Evolutionary conservation across 305 asterid species (phyloP).

Genomic region (Fraxinus floribunda): DNA sequence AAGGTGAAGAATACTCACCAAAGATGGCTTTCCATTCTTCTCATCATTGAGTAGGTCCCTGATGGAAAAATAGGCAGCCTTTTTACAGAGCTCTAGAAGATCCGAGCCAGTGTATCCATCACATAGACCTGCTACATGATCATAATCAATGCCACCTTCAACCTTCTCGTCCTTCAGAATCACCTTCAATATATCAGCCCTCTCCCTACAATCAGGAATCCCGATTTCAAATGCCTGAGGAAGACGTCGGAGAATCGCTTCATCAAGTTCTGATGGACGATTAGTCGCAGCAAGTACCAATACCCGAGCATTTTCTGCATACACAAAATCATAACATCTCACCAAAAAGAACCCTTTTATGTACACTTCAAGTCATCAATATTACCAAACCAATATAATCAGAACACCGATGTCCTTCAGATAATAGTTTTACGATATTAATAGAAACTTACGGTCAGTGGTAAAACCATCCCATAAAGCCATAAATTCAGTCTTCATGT

Average conservation of each 20-base stretch:
- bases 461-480: conserved; percentile 98
- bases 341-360: conserved; percentile 15
- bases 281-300: conserved; percentile 97
- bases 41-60: conserved; percentile 74
- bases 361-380: not conserved
- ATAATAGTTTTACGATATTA: not conserved
- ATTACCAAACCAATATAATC: not conserved
- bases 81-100: conserved; percentile 83
- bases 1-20: conserved; percentile 38
- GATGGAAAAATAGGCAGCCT: conserved; percentile 84
- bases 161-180: conserved; percentile 72
- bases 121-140: conserved; percentile 60
- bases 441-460: conserved; percentile 69
- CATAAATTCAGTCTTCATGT: conserved; percentile 98
- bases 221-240: conserved; percentile 96
- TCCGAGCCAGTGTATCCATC: conserved; percentile 90
- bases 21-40: conserved; percentile 48
- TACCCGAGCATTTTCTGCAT: conserved; percentile 75
- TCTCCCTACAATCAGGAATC: conserved; percentile 56
- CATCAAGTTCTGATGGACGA: conserved; percentile 97
- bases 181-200: conserved; percentile 76
- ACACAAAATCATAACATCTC: conserved; percentile 13
- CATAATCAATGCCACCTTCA: conserved; percentile 60
- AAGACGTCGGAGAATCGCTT: conserved; percentile 88
- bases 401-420: not conserved